phyloP scores from a whole-genome alignment of 2,329 filamentous ascomycete species.

The Cladophialophora exuberans region DNA sequence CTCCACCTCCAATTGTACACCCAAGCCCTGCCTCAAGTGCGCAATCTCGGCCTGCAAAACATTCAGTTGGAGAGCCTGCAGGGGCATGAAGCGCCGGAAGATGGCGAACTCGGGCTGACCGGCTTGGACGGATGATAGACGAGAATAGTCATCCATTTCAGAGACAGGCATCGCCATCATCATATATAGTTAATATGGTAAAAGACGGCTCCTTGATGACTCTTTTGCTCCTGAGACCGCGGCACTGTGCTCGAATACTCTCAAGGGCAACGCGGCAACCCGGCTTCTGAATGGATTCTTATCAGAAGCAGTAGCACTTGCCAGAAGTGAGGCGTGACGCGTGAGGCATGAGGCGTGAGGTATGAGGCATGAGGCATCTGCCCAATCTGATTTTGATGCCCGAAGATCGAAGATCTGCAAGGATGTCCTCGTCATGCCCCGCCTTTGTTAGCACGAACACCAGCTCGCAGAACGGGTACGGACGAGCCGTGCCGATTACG shows the following conservation, averaged over 20 bases:
- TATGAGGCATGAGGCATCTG: not conserved
- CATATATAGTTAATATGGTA: too few species aligned
- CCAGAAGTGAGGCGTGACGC: too few species aligned
- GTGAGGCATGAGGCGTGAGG: too few species aligned
- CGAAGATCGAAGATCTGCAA: not conserved
- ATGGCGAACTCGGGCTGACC: conserved; percentile 28
- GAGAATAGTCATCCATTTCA: not conserved
- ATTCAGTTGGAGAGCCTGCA: conserved; percentile 36
- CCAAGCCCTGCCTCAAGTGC: conserved; percentile 28
- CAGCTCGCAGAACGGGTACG: not conserved
- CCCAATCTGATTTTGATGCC: not conserved
- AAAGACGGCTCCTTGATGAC: not conserved
- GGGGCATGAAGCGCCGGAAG: conserved; percentile 34
- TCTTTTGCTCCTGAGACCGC: not conserved
- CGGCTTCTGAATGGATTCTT: not conserved
- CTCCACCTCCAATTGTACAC: not conserved
- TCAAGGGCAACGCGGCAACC: not conserved
- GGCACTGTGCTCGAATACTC: not conserved
- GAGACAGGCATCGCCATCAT: not conserved
- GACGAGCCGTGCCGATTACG: not conserved
- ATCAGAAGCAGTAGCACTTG: too few species aligned
- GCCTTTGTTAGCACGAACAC: not conserved
- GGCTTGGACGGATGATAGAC: not conserved
- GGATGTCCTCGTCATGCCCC: not conserved
- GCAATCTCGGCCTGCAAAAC: conserved; percentile 39